A percentile compares a stretch with the other conserved stretches of the same genome.
phyloP scores from a whole-genome alignment of 345 rosid species.

The Excoecaria cochinchinensis region DNA sequence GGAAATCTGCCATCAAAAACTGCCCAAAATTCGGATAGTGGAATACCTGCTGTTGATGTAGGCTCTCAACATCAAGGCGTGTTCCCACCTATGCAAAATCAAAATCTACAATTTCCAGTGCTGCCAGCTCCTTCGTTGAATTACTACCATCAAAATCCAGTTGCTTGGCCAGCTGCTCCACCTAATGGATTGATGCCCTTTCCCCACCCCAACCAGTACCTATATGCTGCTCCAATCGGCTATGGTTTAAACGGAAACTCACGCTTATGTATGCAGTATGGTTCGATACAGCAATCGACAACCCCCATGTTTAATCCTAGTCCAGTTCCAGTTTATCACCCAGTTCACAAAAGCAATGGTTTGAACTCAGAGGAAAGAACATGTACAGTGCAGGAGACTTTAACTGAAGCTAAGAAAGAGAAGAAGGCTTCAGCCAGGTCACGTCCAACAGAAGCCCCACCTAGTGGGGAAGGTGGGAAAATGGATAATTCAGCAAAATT shows the following conservation, averaged over 20 bases:
- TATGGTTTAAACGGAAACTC: constrained; percentile 65
- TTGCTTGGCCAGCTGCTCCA: constrained; percentile 73
- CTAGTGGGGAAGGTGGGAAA: constrained; percentile 34
- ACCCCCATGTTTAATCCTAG: constrained; percentile 46
- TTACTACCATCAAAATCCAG: constrained; percentile 78
- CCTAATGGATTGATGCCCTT: constrained; percentile 58
- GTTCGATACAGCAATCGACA: constrained; percentile 49
- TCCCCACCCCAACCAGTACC: constrained; percentile 57
- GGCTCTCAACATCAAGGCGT: constrained; percentile 54
- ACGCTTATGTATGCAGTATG: constrained; percentile 63
- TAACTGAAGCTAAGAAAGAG: constrained; percentile 35
- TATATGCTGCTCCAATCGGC: constrained; percentile 56
- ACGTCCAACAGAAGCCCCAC: constrained; percentile 27
- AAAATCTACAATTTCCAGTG: constrained; percentile 52
- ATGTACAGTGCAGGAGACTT: constrained; percentile 21
- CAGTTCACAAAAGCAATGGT: constrained; percentile 45
- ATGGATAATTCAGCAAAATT: constrained; percentile 29
- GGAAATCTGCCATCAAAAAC: constrained; percentile 39
- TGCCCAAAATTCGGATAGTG: constrained; percentile 38
- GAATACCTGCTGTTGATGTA: constrained; percentile 28
- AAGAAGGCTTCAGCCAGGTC: constrained; percentile 27
- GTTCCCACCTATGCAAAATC: constrained; percentile 52
- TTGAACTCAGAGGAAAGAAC: constrained; percentile 41
- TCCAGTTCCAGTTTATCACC: constrained; percentile 55
- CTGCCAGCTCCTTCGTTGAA: constrained; percentile 70